A percentile compares a stretch with the other conserved stretches of the same genome.
phyloP scores from a whole-genome alignment of 129 eudicot genomes.

The Heracleum sosnowskyi region DNA sequence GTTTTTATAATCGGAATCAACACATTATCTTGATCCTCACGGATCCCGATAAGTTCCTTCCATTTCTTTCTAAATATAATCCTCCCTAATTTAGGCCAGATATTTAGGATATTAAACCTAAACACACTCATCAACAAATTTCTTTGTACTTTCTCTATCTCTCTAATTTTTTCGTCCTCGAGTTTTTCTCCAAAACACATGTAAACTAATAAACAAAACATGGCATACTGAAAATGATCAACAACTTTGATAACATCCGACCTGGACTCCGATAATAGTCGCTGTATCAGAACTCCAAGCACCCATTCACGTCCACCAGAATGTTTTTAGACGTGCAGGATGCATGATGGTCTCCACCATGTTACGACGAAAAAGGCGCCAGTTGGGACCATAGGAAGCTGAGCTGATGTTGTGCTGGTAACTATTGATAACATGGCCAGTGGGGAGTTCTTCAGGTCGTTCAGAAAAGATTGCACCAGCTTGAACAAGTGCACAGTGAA shows the following conservation, averaged over 20 bases:
- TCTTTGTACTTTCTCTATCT: conserved; percentile 18
- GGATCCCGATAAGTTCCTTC: not conserved
- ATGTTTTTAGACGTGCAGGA: not conserved
- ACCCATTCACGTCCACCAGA: conserved; percentile 1
- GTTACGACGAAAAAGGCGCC: conserved; percentile 3
- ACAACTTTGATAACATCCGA: conserved; percentile 6
- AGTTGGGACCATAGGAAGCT: conserved; percentile 1
- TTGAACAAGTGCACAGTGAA: conserved; percentile 11
- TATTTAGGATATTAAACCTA: not conserved
- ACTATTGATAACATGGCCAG: not conserved
- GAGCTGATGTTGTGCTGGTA: conserved; percentile 12
- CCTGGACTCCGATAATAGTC: not conserved
- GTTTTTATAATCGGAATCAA: not conserved
- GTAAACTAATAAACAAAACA: conserved; percentile 20
- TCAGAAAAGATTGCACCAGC: conserved; percentile 4
- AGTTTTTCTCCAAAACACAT: conserved; percentile 34
- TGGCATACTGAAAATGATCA: conserved; percentile 22
- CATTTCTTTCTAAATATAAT: not conserved
- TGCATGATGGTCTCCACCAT: not conserved
- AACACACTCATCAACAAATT: not conserved
- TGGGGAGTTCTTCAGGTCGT: not conserved
- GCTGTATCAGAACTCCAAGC: not conserved
- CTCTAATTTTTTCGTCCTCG: conserved; percentile 15
- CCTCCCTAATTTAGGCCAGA: conserved; percentile 2
- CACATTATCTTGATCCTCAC: not conserved